Base-by-base conservation (phyloP, 2,329 filamentous ascomycete genomes). In the Penicillium sp. region DNA sequence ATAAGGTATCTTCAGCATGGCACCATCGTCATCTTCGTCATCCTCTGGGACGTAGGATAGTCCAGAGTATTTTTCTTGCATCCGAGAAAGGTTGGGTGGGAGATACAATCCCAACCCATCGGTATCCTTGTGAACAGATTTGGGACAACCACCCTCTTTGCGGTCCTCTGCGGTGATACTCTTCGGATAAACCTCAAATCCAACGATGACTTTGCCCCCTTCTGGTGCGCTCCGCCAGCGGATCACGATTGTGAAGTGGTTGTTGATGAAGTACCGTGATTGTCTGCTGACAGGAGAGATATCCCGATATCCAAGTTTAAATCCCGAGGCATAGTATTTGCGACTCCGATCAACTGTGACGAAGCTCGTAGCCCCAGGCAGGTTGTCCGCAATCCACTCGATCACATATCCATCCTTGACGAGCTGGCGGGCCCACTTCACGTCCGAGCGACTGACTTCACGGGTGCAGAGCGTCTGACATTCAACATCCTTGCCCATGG, bases 341-440 rank as follows among this genome's bases (percentile, higher is more conserved):
- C 85, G 82, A 44, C 83, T 86, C 76, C 91, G 91, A 72, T 95
- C 91, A 34, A 90, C 88, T 0, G 89, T 93, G 27, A 94, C 88
- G 67, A 95, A 95, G 71, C 88, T 92, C 8, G 91, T 95, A 34
- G 91, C 91, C 6, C 91, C 91, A 1, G 92, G 91, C 9, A 96
- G 80, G 66, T 96, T 96, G 72, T 96, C 91, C 59, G 94, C 88
- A 62, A 96, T 95, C 92, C 91, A 96, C 73, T 96, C 91, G 2
- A 87, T 87, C n/a, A 94, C 86, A 71, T 94, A 95, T 34, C 88
- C 89, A 49, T 92, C 83, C 56, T 82, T 83, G 38, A 96, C 87
- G 66, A 96, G 76, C 57, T 92, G 80, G 62, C 83, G 83, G 4
- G 89, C 88, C 68, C 85, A 83, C 63, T 82, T 81, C 54, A 95